These are phyloP conservation scores for Cyclotella cryptica DNA, from an alignment of 108 stramenopile species.

Conservation along the genomic window DNA sequence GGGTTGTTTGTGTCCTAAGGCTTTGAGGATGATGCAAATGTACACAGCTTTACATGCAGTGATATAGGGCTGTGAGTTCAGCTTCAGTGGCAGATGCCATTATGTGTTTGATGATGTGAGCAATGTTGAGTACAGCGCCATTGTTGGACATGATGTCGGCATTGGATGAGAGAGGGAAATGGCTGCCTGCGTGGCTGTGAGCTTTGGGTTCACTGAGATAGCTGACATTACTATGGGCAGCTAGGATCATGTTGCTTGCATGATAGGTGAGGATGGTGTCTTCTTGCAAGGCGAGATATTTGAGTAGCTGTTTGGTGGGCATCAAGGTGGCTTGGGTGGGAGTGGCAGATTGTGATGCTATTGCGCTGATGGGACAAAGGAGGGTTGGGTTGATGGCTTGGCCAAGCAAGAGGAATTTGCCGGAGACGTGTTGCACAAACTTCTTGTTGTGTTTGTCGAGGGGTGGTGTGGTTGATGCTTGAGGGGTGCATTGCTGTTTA, in stretches of 20 bases:
- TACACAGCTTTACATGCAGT: neutral
- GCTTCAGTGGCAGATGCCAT: conserved; percentile 1
- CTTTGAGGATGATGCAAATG: neutral
- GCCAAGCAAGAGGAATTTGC: conserved; percentile 47
- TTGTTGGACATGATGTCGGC: neutral
- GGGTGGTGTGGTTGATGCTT: conserved; percentile 18
- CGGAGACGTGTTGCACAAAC: conserved; percentile 43
- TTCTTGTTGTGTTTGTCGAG: conserved; percentile 22
- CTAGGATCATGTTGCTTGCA: conserved; percentile 13
- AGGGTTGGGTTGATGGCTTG: conserved; percentile 46
- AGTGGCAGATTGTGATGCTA: conserved; percentile 22
- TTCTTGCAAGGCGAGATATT: conserved; percentile 52
- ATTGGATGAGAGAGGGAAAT: conserved; percentile 17
- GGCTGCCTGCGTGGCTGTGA: conserved; percentile 43
- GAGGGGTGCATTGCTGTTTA: conserved; percentile 29
- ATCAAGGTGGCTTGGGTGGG: conserved; percentile 12
- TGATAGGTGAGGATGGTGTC: conserved; percentile 36
- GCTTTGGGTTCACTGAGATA: conserved; percentile 42
- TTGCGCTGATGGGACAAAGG: conserved; percentile 1
- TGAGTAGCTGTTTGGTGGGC: conserved; percentile 29
- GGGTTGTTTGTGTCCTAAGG: neutral
- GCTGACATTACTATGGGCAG: conserved; percentile 25
- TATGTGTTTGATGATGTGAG: too few relatives aligned
- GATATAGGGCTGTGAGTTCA: neutral
- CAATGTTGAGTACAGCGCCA: neutral